phyloP scores from a whole-genome alignment of 139 green algal species.

The Chlorokybus atmophyticus region DNA sequence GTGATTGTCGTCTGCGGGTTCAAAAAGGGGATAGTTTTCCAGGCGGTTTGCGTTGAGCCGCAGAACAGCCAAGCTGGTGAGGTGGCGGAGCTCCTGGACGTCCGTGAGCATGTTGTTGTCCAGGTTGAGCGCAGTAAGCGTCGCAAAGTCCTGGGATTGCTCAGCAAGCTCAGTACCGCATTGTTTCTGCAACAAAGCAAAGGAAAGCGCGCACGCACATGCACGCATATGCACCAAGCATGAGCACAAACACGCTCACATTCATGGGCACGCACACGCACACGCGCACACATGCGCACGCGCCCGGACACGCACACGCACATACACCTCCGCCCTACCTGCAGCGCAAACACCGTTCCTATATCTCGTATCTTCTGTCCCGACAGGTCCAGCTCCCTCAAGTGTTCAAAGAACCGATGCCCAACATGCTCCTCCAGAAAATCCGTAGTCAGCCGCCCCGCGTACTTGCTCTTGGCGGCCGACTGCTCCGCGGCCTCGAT shows the following conservation, averaged over 20 bases:
- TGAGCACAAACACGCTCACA: too few relatives aligned
- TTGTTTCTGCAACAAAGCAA: too few relatives aligned
- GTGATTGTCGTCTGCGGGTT: too few relatives aligned
- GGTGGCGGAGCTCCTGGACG: slow-evolving; percentile 13
- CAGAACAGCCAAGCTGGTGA: slow-evolving; percentile 30
- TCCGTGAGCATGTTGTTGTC: slow-evolving; percentile 45
- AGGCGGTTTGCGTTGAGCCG: slow-evolving; percentile 37
- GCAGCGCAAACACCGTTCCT: slow-evolving; percentile 39
- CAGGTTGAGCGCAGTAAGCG: slow-evolving; percentile 42
- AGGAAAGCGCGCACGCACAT: too few relatives aligned
- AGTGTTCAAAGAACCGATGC: slow-evolving; percentile 33
- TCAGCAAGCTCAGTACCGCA: too few relatives aligned
- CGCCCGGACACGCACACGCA: too few relatives aligned
- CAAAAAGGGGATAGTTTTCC: too few relatives aligned
- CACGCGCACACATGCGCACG: too few relatives aligned
- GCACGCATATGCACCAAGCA: too few relatives aligned
- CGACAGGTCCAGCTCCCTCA: slow-evolving; percentile 45
- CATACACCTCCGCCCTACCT: too few relatives aligned
- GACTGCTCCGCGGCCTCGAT: slow-evolving; percentile 46
- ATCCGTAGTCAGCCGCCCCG: slow-evolving; percentile 42
- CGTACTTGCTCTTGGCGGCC: slow-evolving; percentile 41
- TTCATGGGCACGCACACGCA: too few relatives aligned
- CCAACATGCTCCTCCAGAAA: slow-evolving; percentile 16
- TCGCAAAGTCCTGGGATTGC: too few relatives aligned
- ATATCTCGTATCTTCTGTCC: slow-evolving; percentile 36